A percentile compares a stretch with the other conserved stretches of the same genome.
Evolutionary conservation across 345 rosid genomes (phyloP).

Genomic region (Iberis pinnata): DNA sequence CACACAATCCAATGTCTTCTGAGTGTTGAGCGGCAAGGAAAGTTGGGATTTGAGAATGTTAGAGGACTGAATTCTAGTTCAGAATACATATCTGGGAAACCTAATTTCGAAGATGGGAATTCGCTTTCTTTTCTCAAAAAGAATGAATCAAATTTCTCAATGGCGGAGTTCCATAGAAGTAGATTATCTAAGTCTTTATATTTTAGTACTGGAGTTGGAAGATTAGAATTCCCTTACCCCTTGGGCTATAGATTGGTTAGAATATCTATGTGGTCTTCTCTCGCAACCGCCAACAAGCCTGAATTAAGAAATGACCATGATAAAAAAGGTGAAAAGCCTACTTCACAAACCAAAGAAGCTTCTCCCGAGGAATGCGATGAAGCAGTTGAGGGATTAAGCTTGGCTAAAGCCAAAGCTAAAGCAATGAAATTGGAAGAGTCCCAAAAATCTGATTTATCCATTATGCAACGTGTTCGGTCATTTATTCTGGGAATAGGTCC

Average conservation of each 20-base stretch:
- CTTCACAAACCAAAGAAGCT: constrained; percentile 68
- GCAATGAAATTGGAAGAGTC: constrained; percentile 67
- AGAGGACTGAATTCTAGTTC: constrained; percentile 22
- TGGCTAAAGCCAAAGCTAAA: constrained; percentile 84
- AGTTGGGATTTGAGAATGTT: constrained; percentile 19
- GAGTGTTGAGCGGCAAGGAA: constrained; percentile 32
- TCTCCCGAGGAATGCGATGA: constrained; percentile 94
- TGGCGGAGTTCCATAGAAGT: constrained; percentile 19
- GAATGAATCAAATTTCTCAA: constrained; percentile 5
- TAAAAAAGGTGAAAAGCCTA: constrained; percentile 36
- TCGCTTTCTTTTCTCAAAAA: constrained; percentile 30
- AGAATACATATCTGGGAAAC: constrained; percentile 15
- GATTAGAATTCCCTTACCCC: constrained; percentile 31
- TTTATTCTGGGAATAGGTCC: constrained; percentile 79
- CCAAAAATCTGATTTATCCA: constrained; percentile 42
- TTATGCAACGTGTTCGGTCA: constrained; percentile 51
- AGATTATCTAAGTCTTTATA: constrained; percentile 27
- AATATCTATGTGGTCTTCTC: constrained; percentile 41
- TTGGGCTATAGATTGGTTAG: constrained; percentile 34
- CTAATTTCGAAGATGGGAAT: constrained; percentile 28
- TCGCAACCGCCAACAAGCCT: constrained; percentile 55
- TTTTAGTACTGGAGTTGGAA: constrained; percentile 36
- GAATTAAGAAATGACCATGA: constrained; percentile 32
- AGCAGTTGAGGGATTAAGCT: constrained; percentile 81
- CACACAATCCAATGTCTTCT: constrained; percentile 34